Percentiles rank a stretch among this genome's conserved stretches.
phyloP scores from a whole-genome alignment of 176 grass and related monocot species.

The Triticum dicoccoides region DNA sequence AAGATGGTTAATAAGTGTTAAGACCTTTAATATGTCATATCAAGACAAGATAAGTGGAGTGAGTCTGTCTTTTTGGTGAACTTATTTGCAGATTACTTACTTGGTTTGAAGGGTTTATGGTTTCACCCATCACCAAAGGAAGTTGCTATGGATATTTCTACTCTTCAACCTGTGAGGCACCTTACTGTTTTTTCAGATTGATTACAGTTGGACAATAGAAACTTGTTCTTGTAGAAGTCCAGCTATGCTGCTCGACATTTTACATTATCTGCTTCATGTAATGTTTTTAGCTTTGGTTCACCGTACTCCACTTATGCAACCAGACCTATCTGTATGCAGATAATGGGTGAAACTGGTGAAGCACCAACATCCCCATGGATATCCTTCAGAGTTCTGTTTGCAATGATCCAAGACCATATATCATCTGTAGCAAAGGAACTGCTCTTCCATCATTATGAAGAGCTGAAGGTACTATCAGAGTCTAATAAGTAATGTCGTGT shows the following conservation, averaged over 20 bases:
- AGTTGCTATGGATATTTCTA: slow-evolving; percentile 44
- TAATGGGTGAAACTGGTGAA: slow-evolving; percentile 35
- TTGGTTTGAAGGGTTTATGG: slow-evolving; percentile 63
- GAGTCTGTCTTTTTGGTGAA: slow-evolving; percentile 25
- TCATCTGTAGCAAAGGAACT: slow-evolving; percentile 61
- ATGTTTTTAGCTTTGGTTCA: slow-evolving; percentile 14
- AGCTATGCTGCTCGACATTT: background rate
- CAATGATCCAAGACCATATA: slow-evolving; percentile 54
- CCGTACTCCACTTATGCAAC: slow-evolving; percentile 16
- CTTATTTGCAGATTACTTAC: slow-evolving; percentile 81
- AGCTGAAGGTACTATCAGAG: slow-evolving; percentile 54
- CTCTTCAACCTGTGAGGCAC: slow-evolving; percentile 55
- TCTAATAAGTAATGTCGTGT: background rate
- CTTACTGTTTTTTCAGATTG: slow-evolving; percentile 2
- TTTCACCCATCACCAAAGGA: slow-evolving; percentile 53
- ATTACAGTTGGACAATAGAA: background rate
- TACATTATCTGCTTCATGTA: slow-evolving; percentile 4
- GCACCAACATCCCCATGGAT: slow-evolving; percentile 75
- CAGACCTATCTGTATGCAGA: slow-evolving; percentile 36
- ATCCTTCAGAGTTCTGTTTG: slow-evolving; percentile 61
- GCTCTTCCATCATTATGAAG: slow-evolving; percentile 67
- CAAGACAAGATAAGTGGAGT: slow-evolving; percentile 13
- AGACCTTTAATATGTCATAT: slow-evolving; percentile 19
- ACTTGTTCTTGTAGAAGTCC: slow-evolving; percentile 5
- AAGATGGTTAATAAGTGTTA: slow-evolving; percentile 36